These are phyloP conservation scores for Chaetothyriales sp. DNA, from an alignment of 2,329 filamentous ascomycete species.

Conservation along the genomic window DNA sequence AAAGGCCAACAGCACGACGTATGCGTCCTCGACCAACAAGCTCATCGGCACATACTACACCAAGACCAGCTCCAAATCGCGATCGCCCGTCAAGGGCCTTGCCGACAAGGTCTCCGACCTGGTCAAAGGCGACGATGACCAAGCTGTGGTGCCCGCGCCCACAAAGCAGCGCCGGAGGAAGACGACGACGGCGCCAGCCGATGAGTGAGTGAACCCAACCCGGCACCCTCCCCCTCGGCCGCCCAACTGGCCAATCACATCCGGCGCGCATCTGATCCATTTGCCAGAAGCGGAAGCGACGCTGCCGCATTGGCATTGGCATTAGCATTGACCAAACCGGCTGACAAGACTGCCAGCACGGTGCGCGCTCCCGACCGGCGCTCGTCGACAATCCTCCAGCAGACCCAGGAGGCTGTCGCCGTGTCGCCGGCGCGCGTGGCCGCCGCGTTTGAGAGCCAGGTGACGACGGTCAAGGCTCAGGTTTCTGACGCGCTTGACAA, in stretches of 20 bases:
- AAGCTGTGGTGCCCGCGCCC: slow-evolving; percentile 20
- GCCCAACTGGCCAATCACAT: not conserved
- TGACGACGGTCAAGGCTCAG: slow-evolving; percentile 34
- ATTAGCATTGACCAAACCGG: slow-evolving; percentile 11
- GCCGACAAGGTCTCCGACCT: slow-evolving; percentile 24
- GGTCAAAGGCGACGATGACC: slow-evolving; percentile 26
- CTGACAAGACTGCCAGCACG: slow-evolving; percentile 22
- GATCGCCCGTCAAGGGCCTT: slow-evolving; percentile 47
- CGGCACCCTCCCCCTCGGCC: not conserved
- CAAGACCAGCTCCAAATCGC: slow-evolving; percentile 41
- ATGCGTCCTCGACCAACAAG: slow-evolving; percentile 26
- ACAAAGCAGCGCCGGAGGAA: slow-evolving; percentile 15
- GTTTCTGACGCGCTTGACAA: slow-evolving; percentile 65
- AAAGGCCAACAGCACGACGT: slow-evolving; percentile 51
- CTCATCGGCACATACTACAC: slow-evolving; percentile 62
- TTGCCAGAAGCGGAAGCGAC: slow-evolving; percentile 11
- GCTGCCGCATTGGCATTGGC: slow-evolving; percentile 7
- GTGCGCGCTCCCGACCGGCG: not conserved
- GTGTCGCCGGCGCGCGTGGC: not conserved
- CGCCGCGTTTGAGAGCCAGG: not conserved
- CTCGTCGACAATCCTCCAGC: not conserved
- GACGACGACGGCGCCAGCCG: slow-evolving; percentile 21
- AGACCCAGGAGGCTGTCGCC: not conserved
- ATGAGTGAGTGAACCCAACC: slow-evolving; percentile 21
- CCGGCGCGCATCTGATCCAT: not conserved